Evolutionary conservation across 768 basidiomycete genomes (phyloP).

Genomic region (Filobasidium floriforme): DNA sequence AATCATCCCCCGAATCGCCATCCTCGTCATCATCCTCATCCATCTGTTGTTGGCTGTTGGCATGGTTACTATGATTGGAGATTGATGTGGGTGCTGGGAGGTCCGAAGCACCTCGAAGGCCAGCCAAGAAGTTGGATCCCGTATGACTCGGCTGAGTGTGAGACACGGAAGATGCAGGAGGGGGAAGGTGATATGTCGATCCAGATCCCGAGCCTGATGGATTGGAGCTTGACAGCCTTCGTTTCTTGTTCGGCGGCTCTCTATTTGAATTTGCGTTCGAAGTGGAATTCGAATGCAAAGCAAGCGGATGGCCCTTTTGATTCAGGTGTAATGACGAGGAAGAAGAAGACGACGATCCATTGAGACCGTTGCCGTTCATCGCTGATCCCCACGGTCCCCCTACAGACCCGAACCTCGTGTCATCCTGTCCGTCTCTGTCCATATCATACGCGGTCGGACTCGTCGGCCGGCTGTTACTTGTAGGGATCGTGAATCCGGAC

Average conservation of each 20-base stretch:
- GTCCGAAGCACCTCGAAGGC: background rate
- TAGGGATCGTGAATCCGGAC: slow-evolving; percentile 13
- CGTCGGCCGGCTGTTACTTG: slow-evolving; percentile 15
- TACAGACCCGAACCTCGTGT: background rate
- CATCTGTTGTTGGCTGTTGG: background rate
- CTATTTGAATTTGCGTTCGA: background rate
- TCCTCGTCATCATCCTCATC: slow-evolving; percentile 26
- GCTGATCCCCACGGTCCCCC: too few relatives aligned
- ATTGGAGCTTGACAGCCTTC: background rate
- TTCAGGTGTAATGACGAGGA: too few relatives aligned
- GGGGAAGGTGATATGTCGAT: background rate
- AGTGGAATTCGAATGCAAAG: background rate
- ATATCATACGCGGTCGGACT: background rate
- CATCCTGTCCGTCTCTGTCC: background rate
- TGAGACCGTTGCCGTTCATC: too few relatives aligned
- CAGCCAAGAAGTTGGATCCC: background rate
- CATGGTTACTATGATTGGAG: background rate
- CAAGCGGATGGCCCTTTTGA: background rate
- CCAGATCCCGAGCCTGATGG: background rate
- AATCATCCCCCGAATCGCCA: slow-evolving; percentile 35
- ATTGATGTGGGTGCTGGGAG: background rate
- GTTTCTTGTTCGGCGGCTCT: background rate
- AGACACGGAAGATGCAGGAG: background rate
- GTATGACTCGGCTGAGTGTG: background rate
- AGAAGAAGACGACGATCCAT: too few relatives aligned